Conservation (phyloP, 139 green algal genomes). For the Tetradesmus obliquus region DNA sequence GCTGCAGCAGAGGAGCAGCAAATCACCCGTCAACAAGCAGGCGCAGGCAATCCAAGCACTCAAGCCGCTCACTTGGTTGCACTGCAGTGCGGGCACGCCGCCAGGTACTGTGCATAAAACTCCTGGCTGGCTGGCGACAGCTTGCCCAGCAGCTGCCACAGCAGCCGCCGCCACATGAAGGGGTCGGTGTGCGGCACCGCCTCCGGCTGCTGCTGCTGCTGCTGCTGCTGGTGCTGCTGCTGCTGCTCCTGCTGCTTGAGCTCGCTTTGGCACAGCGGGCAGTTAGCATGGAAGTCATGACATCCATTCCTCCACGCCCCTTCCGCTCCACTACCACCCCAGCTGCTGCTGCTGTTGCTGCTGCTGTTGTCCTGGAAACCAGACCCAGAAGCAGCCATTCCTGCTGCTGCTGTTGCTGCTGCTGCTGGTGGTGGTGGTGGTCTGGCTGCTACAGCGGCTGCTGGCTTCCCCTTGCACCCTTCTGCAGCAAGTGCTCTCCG, state of each 20-base stretch:
- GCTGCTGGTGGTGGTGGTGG: background rate
- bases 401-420: background rate
- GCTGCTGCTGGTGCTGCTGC: background rate
- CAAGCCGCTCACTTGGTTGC: background rate
- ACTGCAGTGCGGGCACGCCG: background rate
- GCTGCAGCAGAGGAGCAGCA: no score
- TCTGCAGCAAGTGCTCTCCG: background rate
- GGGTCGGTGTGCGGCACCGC: background rate
- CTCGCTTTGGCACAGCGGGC: background rate
- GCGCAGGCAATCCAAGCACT: no score
- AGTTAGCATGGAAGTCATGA: background rate
- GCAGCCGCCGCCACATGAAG: constrained; percentile 37
- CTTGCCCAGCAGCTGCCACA: constrained; percentile 42
- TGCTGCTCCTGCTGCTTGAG: background rate
- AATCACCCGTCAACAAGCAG: no score
- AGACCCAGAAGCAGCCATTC: background rate
- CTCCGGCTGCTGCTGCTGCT: background rate
- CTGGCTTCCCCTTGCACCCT: background rate
- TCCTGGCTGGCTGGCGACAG: constrained; percentile 1
- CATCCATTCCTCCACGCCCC: background rate
- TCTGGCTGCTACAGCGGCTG: background rate
- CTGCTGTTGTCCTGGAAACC: background rate
- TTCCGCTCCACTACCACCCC: no score
- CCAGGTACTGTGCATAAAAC: background rate
- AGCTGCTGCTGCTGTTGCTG: background rate